These are phyloP conservation scores for Pythium utonaiense DNA, from an alignment of 352 stramenopile species.

Conservation along the genomic window DNA sequence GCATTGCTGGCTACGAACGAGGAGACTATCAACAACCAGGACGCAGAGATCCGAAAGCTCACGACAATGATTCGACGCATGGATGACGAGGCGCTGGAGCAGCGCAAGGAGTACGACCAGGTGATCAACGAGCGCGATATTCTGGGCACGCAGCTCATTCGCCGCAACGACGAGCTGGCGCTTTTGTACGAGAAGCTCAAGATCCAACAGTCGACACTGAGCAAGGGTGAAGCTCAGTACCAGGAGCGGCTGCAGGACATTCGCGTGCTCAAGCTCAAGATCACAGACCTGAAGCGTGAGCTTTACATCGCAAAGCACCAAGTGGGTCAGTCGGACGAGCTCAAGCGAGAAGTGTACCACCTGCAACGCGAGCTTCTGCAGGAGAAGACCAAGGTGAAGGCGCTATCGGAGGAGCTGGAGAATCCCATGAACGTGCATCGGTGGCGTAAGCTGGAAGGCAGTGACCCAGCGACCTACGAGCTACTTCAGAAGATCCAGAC, in stretches of 20 bases:
- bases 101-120: constrained; percentile 95
- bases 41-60: constrained; percentile 92
- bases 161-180: constrained; percentile 95
- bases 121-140: constrained; percentile 97
- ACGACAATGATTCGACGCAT: constrained; percentile 90
- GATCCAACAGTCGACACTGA: constrained; percentile 93
- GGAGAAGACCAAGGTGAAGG: constrained; percentile 96
- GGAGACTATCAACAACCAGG: constrained; percentile 92
- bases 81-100: constrained; percentile 91
- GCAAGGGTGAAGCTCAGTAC: constrained; percentile 93
- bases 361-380: constrained; percentile 91
- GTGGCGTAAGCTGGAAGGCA: constrained; percentile 96
- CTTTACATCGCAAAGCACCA: constrained; percentile 89
- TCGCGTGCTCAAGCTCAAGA: constrained; percentile 93
- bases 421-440: constrained; percentile 98
- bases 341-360: constrained; percentile 88
- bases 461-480: constrained; percentile 93
- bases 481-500: constrained; percentile 97
- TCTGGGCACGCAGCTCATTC: constrained; percentile 94
- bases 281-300: constrained; percentile 91
- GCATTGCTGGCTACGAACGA: constrained; percentile 86
- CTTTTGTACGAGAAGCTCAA: constrained; percentile 97
- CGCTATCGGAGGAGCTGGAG: constrained; percentile 94
- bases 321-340: constrained; percentile 79
- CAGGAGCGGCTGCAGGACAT: constrained; percentile 92